phyloP scores from a whole-genome alignment of 371 early-diverging fungal genomes.

The Umbelopsis sp. region DNA sequence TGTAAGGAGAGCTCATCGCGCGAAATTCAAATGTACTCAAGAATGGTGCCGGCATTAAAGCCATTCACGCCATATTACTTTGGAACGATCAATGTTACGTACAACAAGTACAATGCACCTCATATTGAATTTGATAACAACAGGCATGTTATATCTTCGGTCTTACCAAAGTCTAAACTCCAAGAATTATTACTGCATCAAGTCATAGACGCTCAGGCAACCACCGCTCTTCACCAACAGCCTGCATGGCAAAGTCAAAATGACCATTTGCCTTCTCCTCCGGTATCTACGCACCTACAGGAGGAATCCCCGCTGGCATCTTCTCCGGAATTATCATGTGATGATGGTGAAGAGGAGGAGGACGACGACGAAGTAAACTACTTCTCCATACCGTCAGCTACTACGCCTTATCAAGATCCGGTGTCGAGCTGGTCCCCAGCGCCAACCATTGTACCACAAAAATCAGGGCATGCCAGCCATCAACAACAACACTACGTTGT shows the following conservation, averaged over 20 bases:
- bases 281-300: constrained; percentile 21
- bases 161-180: constrained; percentile 20
- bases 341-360: constrained; percentile 14
- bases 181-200: constrained; percentile 13
- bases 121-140: constrained; percentile 77
- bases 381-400: not conserved
- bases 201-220: constrained; percentile 40
- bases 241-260: constrained; percentile 14
- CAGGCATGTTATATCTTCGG: constrained; percentile 71
- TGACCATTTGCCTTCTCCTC: constrained; percentile 32
- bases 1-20: constrained; percentile 70
- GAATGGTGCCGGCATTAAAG: constrained; percentile 80
- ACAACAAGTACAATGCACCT: constrained; percentile 40
- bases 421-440: constrained; percentile 21
- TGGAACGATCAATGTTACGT: constrained; percentile 93
- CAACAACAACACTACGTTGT: constrained; percentile 74
- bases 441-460: constrained; percentile 40
- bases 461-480: not conserved
- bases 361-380: constrained; percentile 9
- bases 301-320: constrained; percentile 15
- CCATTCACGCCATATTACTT: constrained; percentile 90
- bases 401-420: constrained; percentile 13
- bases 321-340: constrained; percentile 11
- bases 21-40: constrained; percentile 91
- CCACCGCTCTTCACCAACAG: constrained; percentile 11